These are phyloP conservation scores for Trichosporon sp. DNA, from an alignment of 1,284 basidiomycete species.

Conservation along the genomic window DNA sequence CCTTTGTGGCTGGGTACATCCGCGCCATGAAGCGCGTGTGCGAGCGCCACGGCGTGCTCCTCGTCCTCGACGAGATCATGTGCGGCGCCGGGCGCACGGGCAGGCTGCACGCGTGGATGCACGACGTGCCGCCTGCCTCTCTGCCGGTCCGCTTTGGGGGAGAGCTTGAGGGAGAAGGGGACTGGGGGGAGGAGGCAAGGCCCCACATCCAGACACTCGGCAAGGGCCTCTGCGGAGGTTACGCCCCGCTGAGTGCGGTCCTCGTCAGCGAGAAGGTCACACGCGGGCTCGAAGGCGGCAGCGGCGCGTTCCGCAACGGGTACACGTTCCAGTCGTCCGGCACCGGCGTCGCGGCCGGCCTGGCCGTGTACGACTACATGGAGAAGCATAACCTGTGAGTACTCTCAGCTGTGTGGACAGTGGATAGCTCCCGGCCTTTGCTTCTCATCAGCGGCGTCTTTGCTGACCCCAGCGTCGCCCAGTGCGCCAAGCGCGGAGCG, in stretches of 20 bases:
- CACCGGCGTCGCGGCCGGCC: conserved; percentile 66
- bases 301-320: conserved; percentile 63
- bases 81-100: conserved; percentile 80
- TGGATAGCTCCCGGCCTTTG: too few species aligned
- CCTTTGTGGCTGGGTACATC: conserved; percentile 41
- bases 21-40: conserved; percentile 77
- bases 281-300: conserved; percentile 61
- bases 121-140: conserved; percentile 52
- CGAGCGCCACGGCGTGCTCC: conserved; percentile 75
- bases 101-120: conserved; percentile 73
- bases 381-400: conserved; percentile 22
- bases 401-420: too few species aligned
- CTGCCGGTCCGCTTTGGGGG: not conserved
- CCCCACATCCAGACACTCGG: conserved; percentile 81
- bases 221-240: conserved; percentile 80
- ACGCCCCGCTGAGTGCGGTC: conserved; percentile 74
- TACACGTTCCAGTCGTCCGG: conserved; percentile 82
- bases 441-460: too few species aligned
- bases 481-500: conserved; percentile 60
- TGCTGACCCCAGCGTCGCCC: conserved; percentile 52
- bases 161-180: not conserved
- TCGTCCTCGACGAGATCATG: conserved; percentile 82
- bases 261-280: conserved; percentile 68
- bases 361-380: conserved; percentile 58
- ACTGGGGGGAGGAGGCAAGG: conserved; percentile 8